Conservation (phyloP, 257 asterid genomes). For the Petunia axillaris region DNA sequence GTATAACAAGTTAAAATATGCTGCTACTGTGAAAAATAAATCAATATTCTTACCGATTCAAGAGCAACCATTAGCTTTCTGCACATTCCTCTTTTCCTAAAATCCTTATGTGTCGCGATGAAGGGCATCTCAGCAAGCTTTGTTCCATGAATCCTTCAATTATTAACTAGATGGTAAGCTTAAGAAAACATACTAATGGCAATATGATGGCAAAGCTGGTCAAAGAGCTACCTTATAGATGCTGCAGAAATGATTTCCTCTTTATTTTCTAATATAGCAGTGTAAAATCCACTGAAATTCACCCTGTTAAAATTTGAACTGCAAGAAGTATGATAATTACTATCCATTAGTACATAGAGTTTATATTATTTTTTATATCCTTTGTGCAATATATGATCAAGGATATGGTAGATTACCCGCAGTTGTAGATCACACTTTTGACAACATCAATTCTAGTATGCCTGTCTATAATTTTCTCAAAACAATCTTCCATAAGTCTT, state of each 20-base stretch:
- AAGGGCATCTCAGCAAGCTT: conserved; percentile 69
- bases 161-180: background rate
- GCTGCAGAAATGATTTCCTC: conserved; percentile 66
- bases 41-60: conserved; percentile 44
- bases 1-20: background rate
- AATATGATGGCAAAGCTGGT: background rate
- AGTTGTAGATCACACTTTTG: conserved; percentile 54
- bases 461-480: conserved; percentile 53
- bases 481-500: conserved; percentile 58
- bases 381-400: background rate
- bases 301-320: conserved; percentile 59
- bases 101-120: conserved; percentile 49
- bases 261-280: conserved; percentile 59
- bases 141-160: conserved; percentile 56
- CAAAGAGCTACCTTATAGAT: conserved; percentile 47
- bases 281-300: conserved; percentile 50
- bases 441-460: conserved; percentile 45
- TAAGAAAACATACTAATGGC: background rate
- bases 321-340: conserved; percentile 19
- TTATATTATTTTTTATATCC: background rate
- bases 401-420: conserved; percentile 41
- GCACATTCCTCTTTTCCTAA: conserved; percentile 64
- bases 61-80: conserved; percentile 50
- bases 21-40: background rate
- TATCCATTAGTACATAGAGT: background rate